These are phyloP conservation scores for Alternaria metachromatica DNA, from an alignment of 2,329 filamentous ascomycete species.

Conservation along the genomic window DNA sequence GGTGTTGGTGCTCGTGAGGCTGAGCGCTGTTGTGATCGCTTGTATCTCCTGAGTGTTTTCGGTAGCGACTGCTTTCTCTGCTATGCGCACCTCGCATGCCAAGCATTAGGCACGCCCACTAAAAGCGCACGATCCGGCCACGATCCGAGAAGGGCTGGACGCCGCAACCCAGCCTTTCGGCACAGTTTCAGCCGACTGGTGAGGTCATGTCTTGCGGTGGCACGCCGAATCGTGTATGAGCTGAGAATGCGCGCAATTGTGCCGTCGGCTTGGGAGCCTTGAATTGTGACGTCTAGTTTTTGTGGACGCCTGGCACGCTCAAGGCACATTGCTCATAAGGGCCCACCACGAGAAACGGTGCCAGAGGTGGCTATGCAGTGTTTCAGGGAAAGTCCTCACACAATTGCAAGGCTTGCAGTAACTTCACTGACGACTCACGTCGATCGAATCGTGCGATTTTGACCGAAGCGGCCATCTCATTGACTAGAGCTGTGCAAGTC, in stretches of 20 bases:
- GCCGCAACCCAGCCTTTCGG: background rate
- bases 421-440: background rate
- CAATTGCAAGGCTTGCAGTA: background rate
- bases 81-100: background rate
- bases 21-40: background rate
- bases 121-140: background rate
- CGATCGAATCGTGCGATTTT: background rate
- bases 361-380: background rate
- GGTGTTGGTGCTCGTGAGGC: background rate
- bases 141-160: conserved; percentile 4
- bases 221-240: background rate
- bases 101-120: background rate
- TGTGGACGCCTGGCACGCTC: background rate
- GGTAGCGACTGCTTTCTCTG: background rate
- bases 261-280: conserved; percentile 4
- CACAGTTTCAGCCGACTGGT: conserved; percentile 2
- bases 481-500: background rate
- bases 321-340: background rate
- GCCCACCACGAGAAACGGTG: background rate
- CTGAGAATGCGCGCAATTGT: background rate
- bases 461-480: background rate
- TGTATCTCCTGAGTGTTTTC: background rate
- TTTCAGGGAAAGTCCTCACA: background rate
- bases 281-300: background rate
- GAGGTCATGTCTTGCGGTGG: background rate